Percentiles rank a stretch among this genome's conserved stretches.
Evolutionary conservation across 805 yeast genomes (phyloP).

Genomic region (Saturnispora mendoncae): DNA sequence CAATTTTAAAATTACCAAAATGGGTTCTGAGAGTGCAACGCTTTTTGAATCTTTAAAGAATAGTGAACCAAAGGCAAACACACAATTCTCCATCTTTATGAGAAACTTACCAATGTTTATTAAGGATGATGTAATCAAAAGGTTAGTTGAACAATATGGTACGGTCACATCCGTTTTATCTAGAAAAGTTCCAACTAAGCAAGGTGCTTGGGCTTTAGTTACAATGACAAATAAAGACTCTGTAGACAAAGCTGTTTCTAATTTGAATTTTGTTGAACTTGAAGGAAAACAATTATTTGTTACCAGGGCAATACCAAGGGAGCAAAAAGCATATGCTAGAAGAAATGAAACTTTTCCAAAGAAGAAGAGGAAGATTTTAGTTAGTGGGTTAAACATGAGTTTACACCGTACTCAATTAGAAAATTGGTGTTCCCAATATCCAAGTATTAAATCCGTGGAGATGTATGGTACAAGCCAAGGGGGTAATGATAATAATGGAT

Average conservation of each 20-base stretch:
- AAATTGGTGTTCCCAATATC: slow-evolving; percentile 22
- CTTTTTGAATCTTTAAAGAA: not conserved
- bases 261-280: slow-evolving; percentile 23
- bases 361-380: slow-evolving; percentile 21
- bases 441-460: slow-evolving; percentile 22
- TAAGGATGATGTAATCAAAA: slow-evolving; percentile 19
- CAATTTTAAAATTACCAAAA: slow-evolving; percentile 5
- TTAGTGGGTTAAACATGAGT: slow-evolving; percentile 21
- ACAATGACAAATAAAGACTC: slow-evolving; percentile 22
- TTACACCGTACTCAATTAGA: slow-evolving; percentile 19
- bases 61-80: slow-evolving; percentile 9
- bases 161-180: slow-evolving; percentile 22
- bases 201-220: slow-evolving; percentile 29
- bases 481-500: slow-evolving; percentile 13
- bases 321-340: slow-evolving; percentile 23
- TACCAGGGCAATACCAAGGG: slow-evolving; percentile 28
- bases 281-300: slow-evolving; percentile 26
- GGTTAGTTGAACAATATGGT: slow-evolving; percentile 26
- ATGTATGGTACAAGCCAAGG: slow-evolving; percentile 17
- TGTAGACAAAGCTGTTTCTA: slow-evolving; percentile 21
- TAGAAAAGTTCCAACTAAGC: slow-evolving; percentile 22
- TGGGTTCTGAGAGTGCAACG: not conserved
- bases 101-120: slow-evolving; percentile 26
- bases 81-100: slow-evolving; percentile 25
- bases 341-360: slow-evolving; percentile 15